These are phyloP conservation scores for Santalum album DNA, from an alignment of 164 flowering plant genomes.

Conservation along the genomic window DNA sequence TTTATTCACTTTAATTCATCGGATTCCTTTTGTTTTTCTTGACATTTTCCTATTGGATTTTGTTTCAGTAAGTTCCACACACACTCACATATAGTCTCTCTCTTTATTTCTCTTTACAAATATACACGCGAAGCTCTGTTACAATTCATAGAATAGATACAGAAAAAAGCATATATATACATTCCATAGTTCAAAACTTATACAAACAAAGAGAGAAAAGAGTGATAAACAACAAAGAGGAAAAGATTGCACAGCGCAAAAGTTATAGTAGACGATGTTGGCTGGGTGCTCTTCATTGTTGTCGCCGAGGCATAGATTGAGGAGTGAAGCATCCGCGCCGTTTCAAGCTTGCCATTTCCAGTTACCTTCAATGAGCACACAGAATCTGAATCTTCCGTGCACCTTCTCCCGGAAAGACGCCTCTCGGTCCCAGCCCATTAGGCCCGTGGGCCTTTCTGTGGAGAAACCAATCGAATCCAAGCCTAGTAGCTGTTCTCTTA, in stretches of 20 bases:
- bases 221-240: not conserved
- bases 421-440: conserved; percentile 45
- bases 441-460: conserved; percentile 56
- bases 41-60: conserved; percentile 3
- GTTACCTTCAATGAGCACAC: conserved; percentile 82
- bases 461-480: conserved; percentile 47
- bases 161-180: conserved; percentile 5
- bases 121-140: conserved; percentile 1
- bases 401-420: conserved; percentile 60
- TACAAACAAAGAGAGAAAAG: conserved; percentile 10
- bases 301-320: conserved; percentile 91
- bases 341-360: conserved; percentile 73
- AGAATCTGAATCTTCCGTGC: conserved; percentile 79
- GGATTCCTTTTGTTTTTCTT: conserved; percentile 40
- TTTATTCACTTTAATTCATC: conserved; percentile 23
- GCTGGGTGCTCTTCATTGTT: conserved; percentile 88
- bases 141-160: conserved; percentile 7
- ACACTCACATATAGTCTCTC: conserved; percentile 27
- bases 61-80: conserved; percentile 18
- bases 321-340: conserved; percentile 68
- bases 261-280: conserved; percentile 67
- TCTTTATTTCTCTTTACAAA: conserved; percentile 17
- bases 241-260: not conserved
- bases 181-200: conserved; percentile 8
- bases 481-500: conserved; percentile 45